phyloP scores from a whole-genome alignment of 805 yeast genomes.

The Zygotorulaspora sp. region DNA sequence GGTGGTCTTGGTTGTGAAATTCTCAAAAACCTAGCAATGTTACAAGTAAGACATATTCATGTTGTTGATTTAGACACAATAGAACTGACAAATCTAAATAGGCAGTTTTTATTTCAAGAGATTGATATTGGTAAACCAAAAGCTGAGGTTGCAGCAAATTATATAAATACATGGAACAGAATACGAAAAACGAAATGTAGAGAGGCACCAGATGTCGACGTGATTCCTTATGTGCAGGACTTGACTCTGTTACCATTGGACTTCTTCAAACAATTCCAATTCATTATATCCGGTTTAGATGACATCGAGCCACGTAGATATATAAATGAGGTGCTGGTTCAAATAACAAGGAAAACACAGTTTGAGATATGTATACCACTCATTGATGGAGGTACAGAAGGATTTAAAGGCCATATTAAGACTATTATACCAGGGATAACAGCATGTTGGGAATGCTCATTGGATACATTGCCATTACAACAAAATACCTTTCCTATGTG shows the following conservation, averaged over 20 bases:
- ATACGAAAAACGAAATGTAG: slow-evolving; percentile 15
- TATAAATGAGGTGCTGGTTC: slow-evolving; percentile 69
- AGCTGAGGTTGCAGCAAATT: slow-evolving; percentile 69
- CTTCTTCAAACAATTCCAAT: slow-evolving; percentile 63
- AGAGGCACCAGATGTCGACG: slow-evolving; percentile 34
- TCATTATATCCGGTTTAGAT: slow-evolving; percentile 84
- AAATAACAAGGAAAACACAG: slow-evolving; percentile 52
- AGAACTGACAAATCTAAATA: slow-evolving; percentile 81
- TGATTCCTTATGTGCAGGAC: slow-evolving; percentile 58
- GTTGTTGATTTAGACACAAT: slow-evolving; percentile 90
- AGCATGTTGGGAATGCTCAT: slow-evolving; percentile 90
- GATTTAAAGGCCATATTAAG: slow-evolving; percentile 86
- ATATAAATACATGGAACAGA: slow-evolving; percentile 41
- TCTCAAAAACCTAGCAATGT: slow-evolving; percentile 67
- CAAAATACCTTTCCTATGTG: slow-evolving; percentile 72
- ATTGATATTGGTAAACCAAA: slow-evolving; percentile 82
- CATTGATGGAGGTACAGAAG: slow-evolving; percentile 95
- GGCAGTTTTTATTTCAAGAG: slow-evolving; percentile 82
- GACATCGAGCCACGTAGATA: slow-evolving; percentile 86
- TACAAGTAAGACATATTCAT: slow-evolving; percentile 68
- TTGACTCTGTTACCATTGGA: slow-evolving; percentile 59
- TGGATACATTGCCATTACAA: slow-evolving; percentile 59
- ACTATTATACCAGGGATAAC: slow-evolving; percentile 80
- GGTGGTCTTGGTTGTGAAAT: slow-evolving; percentile 95
- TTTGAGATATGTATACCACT: slow-evolving; percentile 54